A percentile compares a stretch with the other conserved stretches of the same genome.
These are phyloP conservation scores for Tolypocladium endophyticum DNA, from an alignment of 2,329 filamentous ascomycete species.

Conservation along the genomic window DNA sequence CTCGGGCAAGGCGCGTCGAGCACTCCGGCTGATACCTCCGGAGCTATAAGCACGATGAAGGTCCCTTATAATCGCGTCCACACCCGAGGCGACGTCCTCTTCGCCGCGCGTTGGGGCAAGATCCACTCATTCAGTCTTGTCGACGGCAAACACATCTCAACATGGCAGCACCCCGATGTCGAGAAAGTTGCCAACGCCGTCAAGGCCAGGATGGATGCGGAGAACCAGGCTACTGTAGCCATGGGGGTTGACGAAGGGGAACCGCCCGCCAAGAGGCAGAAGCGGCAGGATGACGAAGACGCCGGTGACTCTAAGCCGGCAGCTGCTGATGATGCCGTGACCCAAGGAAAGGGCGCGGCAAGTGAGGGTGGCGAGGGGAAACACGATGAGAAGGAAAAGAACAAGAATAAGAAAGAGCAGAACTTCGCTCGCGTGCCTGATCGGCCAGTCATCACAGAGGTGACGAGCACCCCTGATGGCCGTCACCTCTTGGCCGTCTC, in stretches of 20 bases:
- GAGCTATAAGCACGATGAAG: conserved; percentile 22
- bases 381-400: conserved; percentile 6
- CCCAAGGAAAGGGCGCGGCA: conserved; percentile 5
- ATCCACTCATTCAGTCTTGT: conserved; percentile 56
- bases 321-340: background rate
- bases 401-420: conserved; percentile 14
- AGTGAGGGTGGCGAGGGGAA: conserved; percentile 11
- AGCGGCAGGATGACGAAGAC: conserved; percentile 13
- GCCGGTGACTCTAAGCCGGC: conserved; percentile 1
- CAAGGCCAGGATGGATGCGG: conserved; percentile 10
- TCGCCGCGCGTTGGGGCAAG: conserved; percentile 63
- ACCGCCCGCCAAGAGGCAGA: conserved; percentile 26
- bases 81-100: conserved; percentile 45
- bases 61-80: conserved; percentile 58
- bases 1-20: background rate
- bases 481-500: conserved; percentile 68
- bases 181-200: conserved; percentile 19
- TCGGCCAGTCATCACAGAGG: conserved; percentile 55
- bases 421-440: conserved; percentile 29
- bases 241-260: conserved; percentile 11
- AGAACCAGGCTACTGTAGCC: conserved; percentile 1
- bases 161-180: conserved; percentile 46
- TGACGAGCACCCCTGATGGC: conserved; percentile 54
- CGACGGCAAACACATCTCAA: conserved; percentile 47
- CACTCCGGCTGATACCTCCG: background rate